These are phyloP conservation scores for Myxozyma vanderwaltii DNA, from an alignment of 805 yeast species.

Conservation along the genomic window DNA sequence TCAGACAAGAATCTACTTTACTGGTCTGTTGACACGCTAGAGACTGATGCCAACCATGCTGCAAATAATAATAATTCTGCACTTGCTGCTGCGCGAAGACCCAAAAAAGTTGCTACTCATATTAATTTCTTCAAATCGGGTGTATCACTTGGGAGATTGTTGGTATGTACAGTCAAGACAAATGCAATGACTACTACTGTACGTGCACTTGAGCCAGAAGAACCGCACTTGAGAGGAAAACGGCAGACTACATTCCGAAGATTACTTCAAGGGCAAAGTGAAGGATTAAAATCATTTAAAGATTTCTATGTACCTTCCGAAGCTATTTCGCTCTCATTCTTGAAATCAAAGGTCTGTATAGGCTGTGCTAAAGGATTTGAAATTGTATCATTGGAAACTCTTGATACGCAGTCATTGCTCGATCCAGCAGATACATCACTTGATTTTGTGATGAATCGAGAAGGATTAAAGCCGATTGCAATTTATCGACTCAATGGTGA, in stretches of 20 bases:
- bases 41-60: conserved; percentile 30
- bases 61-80: conserved; percentile 40
- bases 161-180: conserved; percentile 85
- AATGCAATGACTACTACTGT: conserved; percentile 75
- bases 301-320: conserved; percentile 85
- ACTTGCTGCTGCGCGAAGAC: conserved; percentile 54
- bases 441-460: conserved; percentile 86
- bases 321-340: conserved; percentile 86
- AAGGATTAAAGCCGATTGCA: conserved; percentile 83
- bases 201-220: conserved; percentile 85
- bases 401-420: conserved; percentile 81
- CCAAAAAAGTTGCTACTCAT: conserved; percentile 81
- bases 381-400: conserved; percentile 81
- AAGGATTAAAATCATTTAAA: conserved; percentile 67
- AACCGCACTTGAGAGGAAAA: conserved; percentile 51
- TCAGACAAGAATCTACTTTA: conserved; percentile 81
- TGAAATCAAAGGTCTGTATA: conserved; percentile 85
- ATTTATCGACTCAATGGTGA: conserved; percentile 88
- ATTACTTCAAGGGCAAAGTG: conserved; percentile 49
- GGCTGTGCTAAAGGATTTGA: conserved; percentile 98
- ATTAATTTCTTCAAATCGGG: conserved; percentile 91
- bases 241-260: conserved; percentile 47
- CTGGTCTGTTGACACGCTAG: conserved; percentile 70
- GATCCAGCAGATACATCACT: conserved; percentile 99
- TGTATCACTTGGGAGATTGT: conserved; percentile 82